Base-by-base conservation (phyloP, 768 basidiomycete species). In the Scleroderma citrinum region DNA sequence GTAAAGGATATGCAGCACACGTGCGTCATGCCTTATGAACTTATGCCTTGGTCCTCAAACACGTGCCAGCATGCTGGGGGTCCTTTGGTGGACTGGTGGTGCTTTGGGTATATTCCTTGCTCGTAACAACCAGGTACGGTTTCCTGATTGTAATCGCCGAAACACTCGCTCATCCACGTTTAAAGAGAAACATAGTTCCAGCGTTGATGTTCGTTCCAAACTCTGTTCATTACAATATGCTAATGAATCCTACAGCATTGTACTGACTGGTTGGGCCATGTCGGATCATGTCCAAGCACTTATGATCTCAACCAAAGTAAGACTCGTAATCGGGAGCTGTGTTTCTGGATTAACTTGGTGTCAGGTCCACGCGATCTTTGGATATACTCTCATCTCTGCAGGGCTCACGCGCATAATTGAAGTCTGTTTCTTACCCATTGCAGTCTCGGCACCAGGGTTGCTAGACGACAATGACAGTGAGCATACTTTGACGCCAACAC, bases 1-100 rank as follows among this genome's bases (percentile, higher is more conserved):
- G 85, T 85, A 46, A 93, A 95, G 64, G 93, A 95, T 64, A 87
- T 93, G 88, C 92, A 94, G 59, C 92, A 95, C 65, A 92, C 90
- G 82, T 90, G 60, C 54, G 86, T 74, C 6, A 37, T 24, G 41
- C n/a, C 36, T 10, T 50, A 11, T 32, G 19, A 38, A 6, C 20
- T n/a, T 16, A 21, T 49, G 11, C 31, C 32, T 53, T 53, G 38
- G 53, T 46, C 13, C 14, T 45, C 32, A 42, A 3, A 8, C 34
- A 31, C 13, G 32, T 10, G 44, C 2, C 47, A 89, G 86, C 2
- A 79, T 86, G 44, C 69, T 92, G 40, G 63, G 63, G 14, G 17
- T 65, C 2, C n/a, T 67, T 11, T 65, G 92, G 94, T 94, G 91
- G 91, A 76, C 86, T 14, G 94, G 94, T 47, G 94, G 94, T 17